Percentiles rank a stretch among this genome's conserved stretches.
phyloP scores from a whole-genome alignment of 2,329 filamentous ascomycete genomes.

The Chaetomium sp. region DNA sequence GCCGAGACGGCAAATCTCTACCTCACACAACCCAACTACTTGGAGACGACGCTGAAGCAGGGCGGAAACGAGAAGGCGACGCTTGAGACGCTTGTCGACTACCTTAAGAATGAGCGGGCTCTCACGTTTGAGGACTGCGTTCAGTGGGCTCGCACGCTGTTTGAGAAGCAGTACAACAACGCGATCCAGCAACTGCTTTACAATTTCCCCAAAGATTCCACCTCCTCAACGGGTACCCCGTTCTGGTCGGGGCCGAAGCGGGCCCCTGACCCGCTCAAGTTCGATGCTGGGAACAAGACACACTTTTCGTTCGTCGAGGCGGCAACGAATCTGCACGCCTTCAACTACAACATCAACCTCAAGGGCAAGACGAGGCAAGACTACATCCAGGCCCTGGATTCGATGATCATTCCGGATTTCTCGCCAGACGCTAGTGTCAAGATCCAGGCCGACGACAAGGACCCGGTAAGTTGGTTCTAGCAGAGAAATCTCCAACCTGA shows the following conservation, averaged over 20 bases:
- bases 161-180: constrained; percentile 96
- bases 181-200: constrained; percentile 90
- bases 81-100: constrained; percentile 82
- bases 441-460: constrained; percentile 93
- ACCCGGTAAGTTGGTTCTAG: constrained; percentile 54
- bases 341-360: constrained; percentile 96
- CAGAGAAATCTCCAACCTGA: not conserved
- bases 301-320: constrained; percentile 85
- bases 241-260: constrained; percentile 99
- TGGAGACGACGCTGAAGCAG: constrained; percentile 81
- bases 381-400: constrained; percentile 74
- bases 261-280: constrained; percentile 84
- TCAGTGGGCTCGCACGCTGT: constrained; percentile 86
- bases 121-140: constrained; percentile 94
- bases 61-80: constrained; percentile 93
- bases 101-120: constrained; percentile 84
- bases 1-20: constrained; percentile 94
- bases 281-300: constrained; percentile 75
- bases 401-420: constrained; percentile 95
- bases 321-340: constrained; percentile 87
- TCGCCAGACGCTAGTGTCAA: constrained; percentile 83
- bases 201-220: constrained; percentile 94
- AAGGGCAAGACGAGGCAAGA: constrained; percentile 63
- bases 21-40: constrained; percentile 82
- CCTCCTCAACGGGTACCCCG: constrained; percentile 76